Evolutionary conservation across 768 basidiomycete genomes (phyloP).

Genomic region (Termitomyces sp.): DNA sequence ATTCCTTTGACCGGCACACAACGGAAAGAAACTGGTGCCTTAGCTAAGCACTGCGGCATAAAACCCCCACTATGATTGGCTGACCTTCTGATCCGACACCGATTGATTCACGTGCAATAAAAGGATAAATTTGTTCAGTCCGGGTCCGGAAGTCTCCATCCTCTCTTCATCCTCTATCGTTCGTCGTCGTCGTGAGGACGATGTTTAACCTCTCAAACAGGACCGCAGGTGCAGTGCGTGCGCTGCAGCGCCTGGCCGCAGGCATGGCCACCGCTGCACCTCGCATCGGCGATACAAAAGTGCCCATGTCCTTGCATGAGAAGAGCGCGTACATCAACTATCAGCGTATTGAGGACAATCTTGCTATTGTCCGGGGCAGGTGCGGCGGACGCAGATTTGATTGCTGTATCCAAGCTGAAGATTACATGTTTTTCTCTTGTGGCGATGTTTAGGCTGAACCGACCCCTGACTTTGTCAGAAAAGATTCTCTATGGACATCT

Average conservation of each 20-base stretch:
- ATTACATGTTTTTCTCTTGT: constrained; percentile 2
- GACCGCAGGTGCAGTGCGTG: constrained; percentile 48
- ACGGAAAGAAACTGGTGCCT: neutral
- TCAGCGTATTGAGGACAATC: constrained; percentile 97
- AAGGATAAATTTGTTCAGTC: constrained; percentile 32
- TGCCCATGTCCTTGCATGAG: constrained; percentile 83
- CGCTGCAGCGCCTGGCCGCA: constrained; percentile 45
- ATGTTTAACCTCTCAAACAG: constrained; percentile 58
- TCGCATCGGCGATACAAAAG: constrained; percentile 86
- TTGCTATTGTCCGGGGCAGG: constrained; percentile 82
- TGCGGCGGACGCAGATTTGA: constrained; percentile 19
- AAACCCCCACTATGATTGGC: constrained; percentile 27
- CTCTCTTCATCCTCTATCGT: constrained; percentile 14
- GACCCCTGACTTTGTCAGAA: constrained; percentile 90
- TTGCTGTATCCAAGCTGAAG: neutral
- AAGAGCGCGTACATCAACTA: constrained; percentile 86
- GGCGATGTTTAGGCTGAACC: constrained; percentile 56
- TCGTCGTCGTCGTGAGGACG: constrained; percentile 35
- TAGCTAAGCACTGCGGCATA: constrained; percentile 15
- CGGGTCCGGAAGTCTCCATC: constrained; percentile 30
- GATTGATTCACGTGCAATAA: constrained; percentile 32
- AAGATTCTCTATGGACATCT: constrained; percentile 98
- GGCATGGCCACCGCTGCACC: constrained; percentile 80
- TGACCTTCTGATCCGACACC: constrained; percentile 10
- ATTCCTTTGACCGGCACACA: neutral